Base-by-base conservation (phyloP, 2,329 filamentous ascomycete species). In the Pseudocercospora musae region DNA sequence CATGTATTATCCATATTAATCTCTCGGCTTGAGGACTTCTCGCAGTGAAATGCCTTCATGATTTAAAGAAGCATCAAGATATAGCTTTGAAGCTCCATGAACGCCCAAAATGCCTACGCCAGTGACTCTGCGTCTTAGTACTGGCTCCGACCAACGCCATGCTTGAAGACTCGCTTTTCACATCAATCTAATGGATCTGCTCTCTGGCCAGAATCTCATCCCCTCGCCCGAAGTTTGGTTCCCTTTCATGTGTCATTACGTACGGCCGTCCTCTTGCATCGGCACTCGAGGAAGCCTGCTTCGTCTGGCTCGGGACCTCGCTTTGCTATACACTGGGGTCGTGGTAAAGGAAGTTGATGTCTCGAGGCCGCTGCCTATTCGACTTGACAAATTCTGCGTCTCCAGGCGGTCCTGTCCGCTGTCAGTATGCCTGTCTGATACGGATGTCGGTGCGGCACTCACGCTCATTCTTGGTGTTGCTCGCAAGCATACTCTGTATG, bases 401-500 rank as follows among this genome's bases (percentile, higher is more conserved):
- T 3, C 94, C 95, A 0, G 90, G 89, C 0, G 95, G 95, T 33
- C 73, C 71, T 72, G 29, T 37, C 55, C 23, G 29, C 23, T 21
- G 29, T 62, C n/a, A 66, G 52, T 18, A 48, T 48, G 10, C 21
- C 21, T 23, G n/a, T 31, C 54, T 4, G 4, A 18, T 5, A 29
- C 31, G 27, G 4, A n/a, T 11, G 18, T 21, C 4, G 31, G 31
- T 9, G 10, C 15, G 46, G 15, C 25, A 68, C 71, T 65, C 56
- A 73, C 95, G 84, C 78, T 98, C 93, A 72, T 94, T 89, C 79
- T 93, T 94, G 10, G 86, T 89, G 76, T 99, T 99, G 64, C 94
- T 92, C 1, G 95, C 97, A 73, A 99, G 79, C 95, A 99, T 99
- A 80, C 92, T 96, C 79, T 99, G 95, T 59, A 99, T 85, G 77